Base-by-base conservation (phyloP, 208 protist genomes). In the Hexamita inflata region DNA sequence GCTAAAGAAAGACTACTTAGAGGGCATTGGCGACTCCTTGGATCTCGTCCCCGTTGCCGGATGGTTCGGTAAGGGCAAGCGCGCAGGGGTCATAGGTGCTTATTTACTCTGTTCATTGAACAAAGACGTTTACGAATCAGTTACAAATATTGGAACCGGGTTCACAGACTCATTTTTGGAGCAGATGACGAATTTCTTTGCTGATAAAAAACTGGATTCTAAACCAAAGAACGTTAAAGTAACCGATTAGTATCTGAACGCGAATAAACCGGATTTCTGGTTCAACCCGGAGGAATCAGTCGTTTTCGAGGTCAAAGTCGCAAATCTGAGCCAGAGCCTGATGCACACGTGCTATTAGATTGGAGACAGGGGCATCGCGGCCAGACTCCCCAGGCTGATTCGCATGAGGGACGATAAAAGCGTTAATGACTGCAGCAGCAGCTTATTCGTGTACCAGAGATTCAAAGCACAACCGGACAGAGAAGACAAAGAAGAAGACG, bases 1-100 rank as follows among this genome's bases (percentile, higher is more conserved):
- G 81, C 86, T 96, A 32, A 98, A 98, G 83, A 96, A 97, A 83
- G 96, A 99, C 85, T 98, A 99, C 84, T 28, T 97, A 80, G 87
- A 96, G 59, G 93, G 91, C 58, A 83, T 96, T 73, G 57, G 89
- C 0, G 96, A 99, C 83, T 93, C 91, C 1, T 77, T 99, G 2
- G 96, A 99, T 84, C 86, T 99, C 1, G 95, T 99, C 0, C 93
- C 94, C 7, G 95, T 99, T 76, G 96, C 91, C 26, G 94, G 86
- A 2, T 97, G 89, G 77, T 90, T 90, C 74, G 96, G 96, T 28
- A 94, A 92, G 74, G 95, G 95, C 34, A 98, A 98, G 80, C 87
- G 96, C 49, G 93, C 94, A 7, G 95, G 95, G 59, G 83, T 90
- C 4, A 97, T 93, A 84, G 95, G 95, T 42, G 92, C 88, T 1